Percentiles rank a stretch among this genome's conserved stretches.
Conservation (phyloP, 305 asterid species). For the Striga hermonthica region DNA sequence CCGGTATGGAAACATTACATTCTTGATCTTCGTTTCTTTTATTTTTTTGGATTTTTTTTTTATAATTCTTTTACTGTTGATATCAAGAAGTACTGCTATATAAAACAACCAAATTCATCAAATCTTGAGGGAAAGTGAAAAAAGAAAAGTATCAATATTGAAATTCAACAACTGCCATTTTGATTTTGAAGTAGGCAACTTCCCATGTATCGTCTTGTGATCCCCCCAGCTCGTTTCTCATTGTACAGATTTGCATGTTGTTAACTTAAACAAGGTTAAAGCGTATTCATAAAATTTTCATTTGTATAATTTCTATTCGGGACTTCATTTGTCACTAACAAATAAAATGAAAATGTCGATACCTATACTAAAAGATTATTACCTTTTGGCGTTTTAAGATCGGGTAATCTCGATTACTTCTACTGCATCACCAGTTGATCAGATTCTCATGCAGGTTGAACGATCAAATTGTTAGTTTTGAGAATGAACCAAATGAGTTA, state of each 20-base stretch:
- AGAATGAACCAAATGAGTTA: no score
- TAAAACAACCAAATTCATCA: no score
- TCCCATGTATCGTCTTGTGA: neutral
- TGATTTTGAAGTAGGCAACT: neutral
- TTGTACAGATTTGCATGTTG: slow-evolving; percentile 3
- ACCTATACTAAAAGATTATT: neutral
- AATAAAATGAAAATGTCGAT: neutral
- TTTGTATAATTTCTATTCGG: neutral
- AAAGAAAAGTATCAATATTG: neutral
- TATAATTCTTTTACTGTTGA: neutral
- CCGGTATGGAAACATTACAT: neutral
- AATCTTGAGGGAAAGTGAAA: no score
- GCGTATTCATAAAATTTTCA: neutral
- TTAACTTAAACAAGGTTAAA: neutral
- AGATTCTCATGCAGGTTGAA: no score
- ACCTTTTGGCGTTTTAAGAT: no score
- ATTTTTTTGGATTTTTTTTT: neutral
- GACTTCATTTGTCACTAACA: neutral
- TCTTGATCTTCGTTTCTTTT: no score
- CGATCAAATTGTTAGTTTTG: no score
- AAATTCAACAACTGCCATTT: neutral
- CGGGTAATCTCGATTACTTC: no score
- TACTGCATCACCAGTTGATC: no score
- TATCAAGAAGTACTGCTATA: no score
- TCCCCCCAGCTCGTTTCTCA: neutral